These are phyloP conservation scores for Rhizopus stolonifer DNA, from an alignment of 371 early-diverging fungal species.

Conservation along the genomic window DNA sequence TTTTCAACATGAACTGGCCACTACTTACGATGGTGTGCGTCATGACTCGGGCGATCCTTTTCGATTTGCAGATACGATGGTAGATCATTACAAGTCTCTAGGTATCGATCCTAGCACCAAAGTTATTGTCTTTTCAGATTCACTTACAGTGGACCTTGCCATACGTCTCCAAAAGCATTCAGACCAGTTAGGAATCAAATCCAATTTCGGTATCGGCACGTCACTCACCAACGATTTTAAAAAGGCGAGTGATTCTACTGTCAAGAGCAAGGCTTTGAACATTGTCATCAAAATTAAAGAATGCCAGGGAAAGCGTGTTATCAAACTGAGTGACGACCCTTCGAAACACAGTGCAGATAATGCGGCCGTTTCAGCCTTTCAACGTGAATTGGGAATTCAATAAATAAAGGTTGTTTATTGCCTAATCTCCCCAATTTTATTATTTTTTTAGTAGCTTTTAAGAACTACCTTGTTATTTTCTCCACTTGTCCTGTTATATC, in stretches of 20 bases:
- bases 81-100: conserved; percentile 54
- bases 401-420: no score
- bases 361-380: conserved; percentile 52
- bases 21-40: conserved; percentile 60
- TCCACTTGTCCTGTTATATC: no score
- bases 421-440: no score
- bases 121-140: conserved; percentile 73
- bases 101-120: conserved; percentile 64
- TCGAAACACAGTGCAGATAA: conserved; percentile 65
- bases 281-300: conserved; percentile 75
- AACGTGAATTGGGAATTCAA: conserved; percentile 38
- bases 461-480: no score
- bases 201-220: conserved; percentile 77
- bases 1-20: conserved; percentile 56
- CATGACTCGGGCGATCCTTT: conserved; percentile 76
- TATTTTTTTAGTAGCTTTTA: no score
- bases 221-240: conserved; percentile 73
- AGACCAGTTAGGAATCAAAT: conserved; percentile 48
- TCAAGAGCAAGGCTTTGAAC: conserved; percentile 61
- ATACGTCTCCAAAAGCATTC: conserved; percentile 49
- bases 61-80: conserved; percentile 54
- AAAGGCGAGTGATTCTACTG: conserved; percentile 24
- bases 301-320: conserved; percentile 60
- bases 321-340: conserved; percentile 75
- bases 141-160: conserved; percentile 54